These are phyloP conservation scores for Verticillium dahliae DNA, from an alignment of 2,329 filamentous ascomycete species.

Conservation along the genomic window DNA sequence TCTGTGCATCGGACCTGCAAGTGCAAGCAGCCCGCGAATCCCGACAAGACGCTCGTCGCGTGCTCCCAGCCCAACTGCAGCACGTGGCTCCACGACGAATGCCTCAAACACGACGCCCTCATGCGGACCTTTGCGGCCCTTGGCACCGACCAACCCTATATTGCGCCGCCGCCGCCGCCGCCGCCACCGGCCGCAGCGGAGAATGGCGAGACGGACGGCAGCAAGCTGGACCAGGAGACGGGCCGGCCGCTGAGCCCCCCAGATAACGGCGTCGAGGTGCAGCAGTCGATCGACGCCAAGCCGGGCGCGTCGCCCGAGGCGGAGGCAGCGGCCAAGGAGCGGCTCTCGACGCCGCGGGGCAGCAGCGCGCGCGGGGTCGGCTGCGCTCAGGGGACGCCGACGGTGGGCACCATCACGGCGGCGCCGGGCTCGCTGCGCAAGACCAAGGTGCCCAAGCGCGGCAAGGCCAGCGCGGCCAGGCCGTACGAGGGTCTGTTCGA, in stretches of 20 bases:
- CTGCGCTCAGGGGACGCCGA: slow-evolving; percentile 5
- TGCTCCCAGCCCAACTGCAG: slow-evolving; percentile 49
- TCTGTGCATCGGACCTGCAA: slow-evolving; percentile 50
- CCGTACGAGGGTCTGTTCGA: slow-evolving; percentile 47
- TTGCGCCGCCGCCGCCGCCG: slow-evolving; percentile 20
- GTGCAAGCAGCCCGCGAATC: slow-evolving; percentile 55
- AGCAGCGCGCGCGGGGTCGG: not conserved
- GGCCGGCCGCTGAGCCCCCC: slow-evolving; percentile 43
- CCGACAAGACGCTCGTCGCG: slow-evolving; percentile 52
- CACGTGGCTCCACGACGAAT: slow-evolving; percentile 59
- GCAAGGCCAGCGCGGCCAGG: slow-evolving; percentile 32
- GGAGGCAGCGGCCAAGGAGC: slow-evolving; percentile 15
- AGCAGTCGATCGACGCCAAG: slow-evolving; percentile 48
- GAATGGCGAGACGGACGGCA: slow-evolving; percentile 5
- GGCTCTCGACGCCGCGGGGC: slow-evolving; percentile 11
- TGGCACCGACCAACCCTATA: slow-evolving; percentile 40
- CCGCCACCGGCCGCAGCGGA: not conserved
- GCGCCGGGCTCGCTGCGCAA: slow-evolving; percentile 18
- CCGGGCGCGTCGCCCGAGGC: slow-evolving; percentile 30
- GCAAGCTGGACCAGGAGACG: slow-evolving; percentile 6
- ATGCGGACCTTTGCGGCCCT: slow-evolving; percentile 41
- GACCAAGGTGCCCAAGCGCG: slow-evolving; percentile 29
- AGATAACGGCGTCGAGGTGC: slow-evolving; percentile 41
- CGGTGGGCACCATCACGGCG: slow-evolving; percentile 1
- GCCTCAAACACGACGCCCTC: slow-evolving; percentile 50